A percentile compares a stretch with the other conserved stretches of the same genome.
These are phyloP conservation scores for Claviceps fusiformis DNA, from an alignment of 2,329 filamentous ascomycete species.

Conservation along the genomic window DNA sequence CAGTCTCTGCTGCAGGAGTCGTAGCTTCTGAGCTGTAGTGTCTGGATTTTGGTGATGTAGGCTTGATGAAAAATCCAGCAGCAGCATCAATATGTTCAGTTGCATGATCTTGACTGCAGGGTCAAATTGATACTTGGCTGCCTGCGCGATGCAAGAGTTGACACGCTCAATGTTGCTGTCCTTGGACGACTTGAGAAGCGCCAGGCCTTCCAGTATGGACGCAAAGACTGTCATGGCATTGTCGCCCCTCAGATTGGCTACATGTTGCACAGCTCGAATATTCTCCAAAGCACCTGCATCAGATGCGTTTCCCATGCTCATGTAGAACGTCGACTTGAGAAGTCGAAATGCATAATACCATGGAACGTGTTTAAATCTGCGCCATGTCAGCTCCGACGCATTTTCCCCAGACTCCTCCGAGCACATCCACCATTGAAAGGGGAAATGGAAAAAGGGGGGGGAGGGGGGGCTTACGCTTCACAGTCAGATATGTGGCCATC, in stretches of 20 bases:
- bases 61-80: constrained; percentile 58
- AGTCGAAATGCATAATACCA: constrained; percentile 72
- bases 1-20: constrained; percentile 45
- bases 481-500: constrained; percentile 57
- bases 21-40: constrained; percentile 44
- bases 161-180: constrained; percentile 56
- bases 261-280: constrained; percentile 45
- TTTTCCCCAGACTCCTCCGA: neutral
- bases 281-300: constrained; percentile 56
- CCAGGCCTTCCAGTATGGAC: constrained; percentile 54
- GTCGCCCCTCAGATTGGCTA: constrained; percentile 49
- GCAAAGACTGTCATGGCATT: constrained; percentile 51
- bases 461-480: constrained; percentile 36
- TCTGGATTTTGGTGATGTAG: constrained; percentile 49
- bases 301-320: constrained; percentile 44
- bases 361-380: constrained; percentile 47
- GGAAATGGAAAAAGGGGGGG: neutral
- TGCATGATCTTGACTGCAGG: constrained; percentile 50
- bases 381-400: neutral
- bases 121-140: constrained; percentile 56
- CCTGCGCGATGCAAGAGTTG: constrained; percentile 60
- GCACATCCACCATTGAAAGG: too few relatives aligned
- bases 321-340: constrained; percentile 54
- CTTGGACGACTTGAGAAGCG: constrained; percentile 50
- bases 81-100: constrained; percentile 49